Evolutionary conservation across 106 monocot species (phyloP).

Genomic region (Dendrobium catenatum): DNA sequence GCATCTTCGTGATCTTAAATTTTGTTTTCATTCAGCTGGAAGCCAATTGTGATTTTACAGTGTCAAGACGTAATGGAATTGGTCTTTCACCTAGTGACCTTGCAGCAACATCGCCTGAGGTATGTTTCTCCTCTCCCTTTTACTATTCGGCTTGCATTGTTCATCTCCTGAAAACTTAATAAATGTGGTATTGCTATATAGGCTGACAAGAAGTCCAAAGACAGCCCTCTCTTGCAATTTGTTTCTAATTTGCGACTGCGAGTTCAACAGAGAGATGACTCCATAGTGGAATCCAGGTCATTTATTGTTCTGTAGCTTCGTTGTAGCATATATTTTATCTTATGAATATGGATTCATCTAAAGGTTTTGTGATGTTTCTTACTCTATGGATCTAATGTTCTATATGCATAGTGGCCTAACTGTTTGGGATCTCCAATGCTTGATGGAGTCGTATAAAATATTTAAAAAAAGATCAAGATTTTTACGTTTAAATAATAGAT

Average conservation of each 20-base stretch:
- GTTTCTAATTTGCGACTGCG: slow-evolving; percentile 41
- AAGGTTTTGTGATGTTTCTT: not conserved
- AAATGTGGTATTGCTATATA: slow-evolving; percentile 24
- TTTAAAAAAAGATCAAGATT: too few species aligned
- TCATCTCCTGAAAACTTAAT: slow-evolving; percentile 5
- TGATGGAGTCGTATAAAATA: too few species aligned
- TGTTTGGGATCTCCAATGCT: too few species aligned
- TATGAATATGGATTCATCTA: not conserved
- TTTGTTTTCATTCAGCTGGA: slow-evolving; percentile 50
- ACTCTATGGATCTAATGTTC: too few species aligned
- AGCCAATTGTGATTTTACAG: slow-evolving; percentile 53
- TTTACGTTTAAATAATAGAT: too few species aligned
- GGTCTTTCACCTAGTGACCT: slow-evolving; percentile 67
- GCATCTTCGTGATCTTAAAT: not conserved
- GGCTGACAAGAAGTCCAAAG: slow-evolving; percentile 69
- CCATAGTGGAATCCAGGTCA: slow-evolving; percentile 76
- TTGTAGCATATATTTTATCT: not conserved
- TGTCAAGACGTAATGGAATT: slow-evolving; percentile 40
- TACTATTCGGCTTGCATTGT: not conserved
- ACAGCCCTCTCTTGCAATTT: slow-evolving; percentile 64
- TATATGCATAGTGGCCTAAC: too few species aligned
- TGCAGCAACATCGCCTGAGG: slow-evolving; percentile 44
- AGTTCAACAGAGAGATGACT: slow-evolving; percentile 60
- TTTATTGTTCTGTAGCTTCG: not conserved
- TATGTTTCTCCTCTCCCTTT: not conserved